These are phyloP conservation scores for Glycine tomentella DNA, from an alignment of 306 rosid genomes.

Conservation along the genomic window DNA sequence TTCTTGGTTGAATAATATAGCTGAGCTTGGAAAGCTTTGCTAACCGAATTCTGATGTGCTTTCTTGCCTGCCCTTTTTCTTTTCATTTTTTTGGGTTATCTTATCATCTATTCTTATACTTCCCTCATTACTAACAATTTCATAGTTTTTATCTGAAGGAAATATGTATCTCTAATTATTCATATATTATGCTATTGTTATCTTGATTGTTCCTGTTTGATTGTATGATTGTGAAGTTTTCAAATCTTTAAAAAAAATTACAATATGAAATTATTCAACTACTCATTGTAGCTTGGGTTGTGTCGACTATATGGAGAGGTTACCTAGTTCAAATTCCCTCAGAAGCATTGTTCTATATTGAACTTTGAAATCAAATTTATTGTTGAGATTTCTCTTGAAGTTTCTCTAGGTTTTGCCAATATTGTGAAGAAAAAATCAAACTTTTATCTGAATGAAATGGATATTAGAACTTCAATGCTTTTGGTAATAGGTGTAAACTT, in stretches of 20 bases:
- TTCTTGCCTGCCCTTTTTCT: background rate
- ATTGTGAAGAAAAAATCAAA: background rate
- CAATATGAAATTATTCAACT: background rate
- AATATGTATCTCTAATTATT: background rate
- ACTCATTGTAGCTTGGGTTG: slow-evolving; percentile 10
- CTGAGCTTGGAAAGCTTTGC: background rate
- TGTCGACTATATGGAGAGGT: background rate
- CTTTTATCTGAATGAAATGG: background rate
- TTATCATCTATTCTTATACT: background rate
- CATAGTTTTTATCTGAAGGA: background rate
- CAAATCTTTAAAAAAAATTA: background rate
- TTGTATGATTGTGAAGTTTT: slow-evolving; percentile 14
- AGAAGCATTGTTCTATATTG: background rate
- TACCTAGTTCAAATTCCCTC: background rate
- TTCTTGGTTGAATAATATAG: slow-evolving; percentile 1
- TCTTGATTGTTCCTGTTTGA: background rate
- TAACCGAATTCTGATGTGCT: background rate
- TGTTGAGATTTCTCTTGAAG: slow-evolving; percentile 4
- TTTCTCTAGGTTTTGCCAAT: background rate
- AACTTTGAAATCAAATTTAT: slow-evolving; percentile 3
- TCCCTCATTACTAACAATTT: background rate
- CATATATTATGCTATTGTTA: background rate
- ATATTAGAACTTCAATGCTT: slow-evolving; percentile 1
- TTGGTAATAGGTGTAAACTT: background rate
- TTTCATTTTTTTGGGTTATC: background rate